Evolutionary conservation across 1,139 yeast genomes (phyloP).

Genomic region (Yamadazyma oceani): DNA sequence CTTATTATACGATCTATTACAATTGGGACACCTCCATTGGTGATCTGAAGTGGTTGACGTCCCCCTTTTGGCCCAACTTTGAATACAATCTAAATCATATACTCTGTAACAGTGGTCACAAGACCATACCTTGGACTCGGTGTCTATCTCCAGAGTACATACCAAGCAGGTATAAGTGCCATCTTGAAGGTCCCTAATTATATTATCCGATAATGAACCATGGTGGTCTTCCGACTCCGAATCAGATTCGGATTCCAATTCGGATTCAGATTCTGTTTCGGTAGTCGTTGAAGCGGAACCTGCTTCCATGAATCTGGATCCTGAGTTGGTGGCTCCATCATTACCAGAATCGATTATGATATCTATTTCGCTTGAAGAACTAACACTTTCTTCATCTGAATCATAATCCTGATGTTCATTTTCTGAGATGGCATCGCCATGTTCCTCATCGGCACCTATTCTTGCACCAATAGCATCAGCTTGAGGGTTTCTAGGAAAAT

Average conservation of each 20-base stretch:
- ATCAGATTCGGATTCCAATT: constrained; percentile 12
- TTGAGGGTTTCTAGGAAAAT: too few relatives aligned
- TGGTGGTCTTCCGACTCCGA: constrained; percentile 11
- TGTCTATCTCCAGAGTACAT: constrained; percentile 79
- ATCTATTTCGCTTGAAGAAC: constrained; percentile 1
- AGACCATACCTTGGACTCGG: constrained; percentile 69
- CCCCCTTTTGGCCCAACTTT: constrained; percentile 80
- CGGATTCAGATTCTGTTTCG: constrained; percentile 6
- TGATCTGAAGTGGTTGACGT: constrained; percentile 54
- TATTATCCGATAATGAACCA: constrained; percentile 39
- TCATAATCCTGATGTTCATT: not conserved
- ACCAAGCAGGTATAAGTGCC: constrained; percentile 78
- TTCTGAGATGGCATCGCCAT: not conserved
- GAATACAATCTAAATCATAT: constrained; percentile 77
- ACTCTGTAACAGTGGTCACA: constrained; percentile 74
- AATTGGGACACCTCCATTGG: constrained; percentile 88
- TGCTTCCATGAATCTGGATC: too few relatives aligned
- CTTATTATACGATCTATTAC: constrained; percentile 55
- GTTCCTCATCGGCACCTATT: not conserved
- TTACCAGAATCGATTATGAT: not conserved
- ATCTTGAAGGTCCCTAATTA: constrained; percentile 55
- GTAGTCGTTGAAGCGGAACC: not conserved
- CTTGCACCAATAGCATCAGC: too few relatives aligned
- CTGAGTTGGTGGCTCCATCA: not conserved
- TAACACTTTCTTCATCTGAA: not conserved